Evolutionary conservation across 352 stramenopile genomes (phyloP).

Genomic region (Globisporangium echinulatum): DNA sequence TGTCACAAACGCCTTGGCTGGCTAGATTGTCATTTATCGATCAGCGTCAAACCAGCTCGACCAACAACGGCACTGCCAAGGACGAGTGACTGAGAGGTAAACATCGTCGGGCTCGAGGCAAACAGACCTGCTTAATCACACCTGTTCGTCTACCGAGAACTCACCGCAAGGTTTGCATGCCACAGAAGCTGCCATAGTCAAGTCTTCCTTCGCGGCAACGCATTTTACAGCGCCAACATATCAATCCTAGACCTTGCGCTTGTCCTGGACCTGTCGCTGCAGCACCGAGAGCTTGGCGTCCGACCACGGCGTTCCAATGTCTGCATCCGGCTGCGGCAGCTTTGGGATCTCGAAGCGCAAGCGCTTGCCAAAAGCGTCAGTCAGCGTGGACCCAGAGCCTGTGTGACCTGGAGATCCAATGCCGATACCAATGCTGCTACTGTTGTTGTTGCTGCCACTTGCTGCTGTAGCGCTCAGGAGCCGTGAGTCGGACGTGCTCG

Average conservation of each 20-base stretch:
- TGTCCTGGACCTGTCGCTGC: constrained; percentile 35
- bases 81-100: too few relatives aligned
- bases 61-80: too few relatives aligned
- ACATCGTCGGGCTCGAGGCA: too few relatives aligned
- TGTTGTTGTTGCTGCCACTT: constrained; percentile 16
- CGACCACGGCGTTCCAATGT: constrained; percentile 61
- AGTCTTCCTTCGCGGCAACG: too few relatives aligned
- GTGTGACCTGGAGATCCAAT: constrained; percentile 7
- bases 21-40: too few relatives aligned
- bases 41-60: too few relatives aligned
- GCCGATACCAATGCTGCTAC: constrained; percentile 8
- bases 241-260: constrained; percentile 14
- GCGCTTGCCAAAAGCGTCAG: constrained; percentile 22
- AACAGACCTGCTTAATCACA: too few relatives aligned
- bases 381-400: constrained; percentile 10
- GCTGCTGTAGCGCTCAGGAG: constrained; percentile 17
- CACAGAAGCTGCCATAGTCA: too few relatives aligned
- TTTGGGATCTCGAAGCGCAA: constrained; percentile 69
- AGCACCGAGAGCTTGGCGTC: constrained; percentile 59
- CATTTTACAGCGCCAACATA: background rate
- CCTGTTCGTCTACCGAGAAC: too few relatives aligned
- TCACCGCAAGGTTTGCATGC: too few relatives aligned
- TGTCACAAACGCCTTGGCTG: too few relatives aligned
- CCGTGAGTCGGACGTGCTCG: constrained; percentile 46
- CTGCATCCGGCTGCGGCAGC: constrained; percentile 54